Conservation (phyloP, 2,329 filamentous ascomycete species). For the Coniella lustricola region DNA sequence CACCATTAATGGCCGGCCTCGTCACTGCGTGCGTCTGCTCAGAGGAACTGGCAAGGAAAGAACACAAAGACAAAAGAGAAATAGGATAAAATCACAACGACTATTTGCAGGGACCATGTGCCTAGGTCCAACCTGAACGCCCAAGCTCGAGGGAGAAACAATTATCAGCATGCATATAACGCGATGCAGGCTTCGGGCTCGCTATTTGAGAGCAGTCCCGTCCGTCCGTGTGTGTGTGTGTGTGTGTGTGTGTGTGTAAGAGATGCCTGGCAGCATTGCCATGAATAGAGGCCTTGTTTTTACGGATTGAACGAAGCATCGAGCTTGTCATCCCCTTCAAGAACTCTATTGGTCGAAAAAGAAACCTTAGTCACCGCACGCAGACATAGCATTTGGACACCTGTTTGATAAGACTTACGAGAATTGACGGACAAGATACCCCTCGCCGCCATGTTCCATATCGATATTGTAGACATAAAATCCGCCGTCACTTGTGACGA, state of each 20-base stretch:
- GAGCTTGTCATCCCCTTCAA: slow-evolving; percentile 49
- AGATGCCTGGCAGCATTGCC: neutral
- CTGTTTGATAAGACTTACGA: slow-evolving; percentile 55
- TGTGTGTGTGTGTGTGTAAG: too few species aligned
- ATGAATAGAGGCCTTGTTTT: neutral
- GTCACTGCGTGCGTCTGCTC: too few species aligned
- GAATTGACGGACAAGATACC: slow-evolving; percentile 82
- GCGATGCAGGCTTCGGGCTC: too few species aligned
- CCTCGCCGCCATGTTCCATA: slow-evolving; percentile 89
- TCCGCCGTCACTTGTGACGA: slow-evolving; percentile 89
- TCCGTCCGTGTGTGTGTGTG: too few species aligned
- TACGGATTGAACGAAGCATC: slow-evolving; percentile 33
- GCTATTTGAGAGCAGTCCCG: neutral
- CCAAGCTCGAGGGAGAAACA: too few species aligned
- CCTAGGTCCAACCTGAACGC: too few species aligned
- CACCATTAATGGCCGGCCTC: too few species aligned
- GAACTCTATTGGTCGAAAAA: slow-evolving; percentile 32
- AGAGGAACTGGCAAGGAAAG: too few species aligned
- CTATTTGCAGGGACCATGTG: too few species aligned
- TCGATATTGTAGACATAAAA: slow-evolving; percentile 96
- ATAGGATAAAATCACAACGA: too few species aligned
- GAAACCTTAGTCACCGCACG: neutral
- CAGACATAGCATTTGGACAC: neutral
- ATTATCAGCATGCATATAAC: too few species aligned
- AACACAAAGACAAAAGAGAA: too few species aligned